Base-by-base conservation (phyloP, 345 rosid species). In the Populus pruinosa region DNA sequence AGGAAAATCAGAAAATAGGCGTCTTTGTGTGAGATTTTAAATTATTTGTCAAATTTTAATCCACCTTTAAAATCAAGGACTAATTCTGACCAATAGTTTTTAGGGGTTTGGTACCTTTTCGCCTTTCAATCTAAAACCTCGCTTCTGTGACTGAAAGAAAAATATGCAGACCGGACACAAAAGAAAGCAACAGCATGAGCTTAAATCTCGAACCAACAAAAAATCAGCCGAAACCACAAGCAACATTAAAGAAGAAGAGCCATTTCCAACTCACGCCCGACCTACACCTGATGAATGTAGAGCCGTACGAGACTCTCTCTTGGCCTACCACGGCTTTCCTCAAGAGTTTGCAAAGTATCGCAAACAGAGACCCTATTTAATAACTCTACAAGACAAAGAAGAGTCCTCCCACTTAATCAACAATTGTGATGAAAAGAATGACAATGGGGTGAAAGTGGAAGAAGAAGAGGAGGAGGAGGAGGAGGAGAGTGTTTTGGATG, bases 401-500 rank as follows among this genome's bases (percentile, higher is more conserved):
- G 56, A 41, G 17, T 31, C 41, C 36, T 27, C 78, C 38, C 27
- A 1, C 31, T 20, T 20, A n/a, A 50, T 50, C 6, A 17, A 38
- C 31, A 20, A 65, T 25, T 66, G 35, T 74, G 39, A 25, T 47
- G 17, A 47, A 47, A 47, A 47, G 50, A 47, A 47, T 47, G 50
- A 47, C 62, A 16, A 14, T 3, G 33, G 65, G 13, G 69, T 64
- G 16, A 72, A 86, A 72, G 41, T 84, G 29, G 83, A 79, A 11
- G 78, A 56, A 17, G 81, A 31, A 41, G 44, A 39, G 0, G 36
- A 33, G 0, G 35, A 33, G 21, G 83, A 79, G 14, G 77, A 56
- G 13, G 81, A 80, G 27, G 98, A 91, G 84, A 90, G 85, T 67
- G 97, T 95, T 72, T 84, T 95, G 76, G 97, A 93, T 78, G 99